Evolutionary conservation across 805 yeast species (phyloP), one percentile per base, ranked within the genome.

Genomic region (Saturnispora diversa): DNA sequence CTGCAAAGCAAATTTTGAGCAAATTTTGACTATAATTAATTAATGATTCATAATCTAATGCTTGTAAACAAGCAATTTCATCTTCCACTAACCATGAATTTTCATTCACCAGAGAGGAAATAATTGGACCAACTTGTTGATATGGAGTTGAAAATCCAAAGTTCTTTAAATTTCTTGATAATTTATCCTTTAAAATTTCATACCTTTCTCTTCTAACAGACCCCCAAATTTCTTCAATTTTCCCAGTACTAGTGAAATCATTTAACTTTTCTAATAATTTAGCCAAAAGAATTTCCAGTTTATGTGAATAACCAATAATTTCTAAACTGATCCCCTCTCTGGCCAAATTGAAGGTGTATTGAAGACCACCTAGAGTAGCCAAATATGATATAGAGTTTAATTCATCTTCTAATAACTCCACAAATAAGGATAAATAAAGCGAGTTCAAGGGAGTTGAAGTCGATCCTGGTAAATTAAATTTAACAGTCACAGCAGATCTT

Each of bases 261-360:
- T 65, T 56, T 31, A 90, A 50, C 9, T 72, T 72, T 16, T 66
- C 65, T 37, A 85, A 58, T 20, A 88, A 74, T 42, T 76, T 70
- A 35, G 71, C 73, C 20, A 85, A 61, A 32, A 90, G 68, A 11
- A 69, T 71, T 15, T 73, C 69, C 34, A 86, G 64, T 53, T 90
- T 90, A 58, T 92, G 90, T 50, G 83, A 84, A 59, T 80, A 92
- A 2, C 98, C 98, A 29, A 70, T 66, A 17, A 86, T 66, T 35
- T 74, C 74, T 32, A 90, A 54, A 29, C 73, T 71, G 30, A 88
- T 53, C 0, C 96, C 95, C 49, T 80, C 86, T 46, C 80, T 71
- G 41, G 80, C 74, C 44, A 73, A 64, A 23, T 68, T 60, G 30
- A 88, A 67, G 2, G 69, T 61, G 44, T 77, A 77, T 38, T 69